Conservation (phyloP, 495 filamentous ascomycete genomes). For the Parathielavia hyrcaniae region DNA sequence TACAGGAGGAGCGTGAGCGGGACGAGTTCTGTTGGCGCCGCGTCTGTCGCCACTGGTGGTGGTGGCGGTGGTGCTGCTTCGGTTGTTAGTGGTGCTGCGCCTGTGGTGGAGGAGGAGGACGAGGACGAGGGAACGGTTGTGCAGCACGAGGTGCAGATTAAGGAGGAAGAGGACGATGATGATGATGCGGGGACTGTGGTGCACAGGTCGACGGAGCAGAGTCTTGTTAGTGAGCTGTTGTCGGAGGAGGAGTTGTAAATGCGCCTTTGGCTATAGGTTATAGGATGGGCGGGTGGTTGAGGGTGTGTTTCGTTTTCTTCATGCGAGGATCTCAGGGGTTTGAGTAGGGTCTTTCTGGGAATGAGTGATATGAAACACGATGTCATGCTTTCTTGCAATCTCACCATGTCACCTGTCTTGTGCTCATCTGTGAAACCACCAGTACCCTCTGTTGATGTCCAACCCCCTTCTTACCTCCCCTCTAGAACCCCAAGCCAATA, state of each 20-base stretch:
- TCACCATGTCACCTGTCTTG: background rate
- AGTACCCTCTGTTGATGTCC: background rate
- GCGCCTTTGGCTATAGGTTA: background rate
- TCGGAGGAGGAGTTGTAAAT: slow-evolving; percentile 33
- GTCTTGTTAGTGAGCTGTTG: slow-evolving; percentile 40
- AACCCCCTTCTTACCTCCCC: background rate
- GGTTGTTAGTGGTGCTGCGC: too few species aligned
- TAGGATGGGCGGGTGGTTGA: background rate
- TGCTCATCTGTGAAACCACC: background rate
- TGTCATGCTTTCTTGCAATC: background rate
- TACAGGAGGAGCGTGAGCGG: slow-evolving; percentile 37
- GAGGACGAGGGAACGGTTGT: slow-evolving; percentile 6
- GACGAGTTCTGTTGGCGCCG: slow-evolving; percentile 25
- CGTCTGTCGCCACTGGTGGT: slow-evolving; percentile 19
- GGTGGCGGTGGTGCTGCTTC: too few species aligned
- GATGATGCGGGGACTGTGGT: slow-evolving; percentile 13
- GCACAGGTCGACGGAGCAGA: slow-evolving; percentile 7
- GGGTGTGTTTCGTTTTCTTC: background rate
- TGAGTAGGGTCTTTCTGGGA: background rate
- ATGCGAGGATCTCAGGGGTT: slow-evolving; percentile 3
- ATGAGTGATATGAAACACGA: slow-evolving; percentile 2
- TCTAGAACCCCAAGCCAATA: slow-evolving; percentile 43
- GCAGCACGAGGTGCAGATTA: background rate
- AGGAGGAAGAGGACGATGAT: slow-evolving; percentile 17
- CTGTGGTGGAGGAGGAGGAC: slow-evolving; percentile 6